phyloP scores from a whole-genome alignment of 2,329 filamentous ascomycete genomes.

The Colletotrichum sp. region DNA sequence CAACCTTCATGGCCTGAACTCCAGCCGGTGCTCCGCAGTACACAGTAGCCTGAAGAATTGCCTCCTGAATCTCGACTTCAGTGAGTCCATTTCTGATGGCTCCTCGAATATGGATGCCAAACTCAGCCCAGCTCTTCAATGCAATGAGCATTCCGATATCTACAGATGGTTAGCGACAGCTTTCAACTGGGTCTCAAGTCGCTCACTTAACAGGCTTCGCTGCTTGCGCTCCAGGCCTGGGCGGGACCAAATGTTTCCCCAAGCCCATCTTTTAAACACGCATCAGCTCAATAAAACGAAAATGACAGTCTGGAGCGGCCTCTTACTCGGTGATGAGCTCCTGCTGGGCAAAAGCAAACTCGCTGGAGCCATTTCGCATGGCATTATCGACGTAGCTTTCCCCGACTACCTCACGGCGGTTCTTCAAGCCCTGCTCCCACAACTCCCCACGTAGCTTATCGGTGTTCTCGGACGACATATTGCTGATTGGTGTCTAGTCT shows the following conservation, averaged over 20 bases:
- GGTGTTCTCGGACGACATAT: constrained; percentile 5
- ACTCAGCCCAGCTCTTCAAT: constrained; percentile 61
- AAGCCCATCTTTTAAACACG: constrained; percentile 41
- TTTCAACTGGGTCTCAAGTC: background rate
- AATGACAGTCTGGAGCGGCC: no score
- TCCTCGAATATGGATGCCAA: constrained; percentile 65
- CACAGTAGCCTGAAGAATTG: constrained; percentile 48
- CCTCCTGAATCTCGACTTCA: constrained; percentile 60
- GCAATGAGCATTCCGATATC: constrained; percentile 69
- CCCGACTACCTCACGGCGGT: constrained; percentile 64
- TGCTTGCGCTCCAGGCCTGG: constrained; percentile 66
- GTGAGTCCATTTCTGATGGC: constrained; percentile 66
- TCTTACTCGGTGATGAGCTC: constrained; percentile 63
- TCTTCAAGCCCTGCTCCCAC: constrained; percentile 64
- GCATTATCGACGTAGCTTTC: constrained; percentile 63
- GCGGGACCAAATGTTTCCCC: constrained; percentile 67
- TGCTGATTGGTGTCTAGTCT: background rate
- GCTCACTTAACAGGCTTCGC: constrained; percentile 56
- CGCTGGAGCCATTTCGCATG: constrained; percentile 55
- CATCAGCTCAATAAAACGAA: background rate
- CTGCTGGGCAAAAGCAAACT: constrained; percentile 64
- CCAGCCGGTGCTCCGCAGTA: constrained; percentile 47
- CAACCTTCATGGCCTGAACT: constrained; percentile 37
- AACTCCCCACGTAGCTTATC: constrained; percentile 37
- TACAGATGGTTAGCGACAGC: background rate